Evolutionary conservation across 306 rosid species (phyloP).

Genomic region (Quercus robur): DNA sequence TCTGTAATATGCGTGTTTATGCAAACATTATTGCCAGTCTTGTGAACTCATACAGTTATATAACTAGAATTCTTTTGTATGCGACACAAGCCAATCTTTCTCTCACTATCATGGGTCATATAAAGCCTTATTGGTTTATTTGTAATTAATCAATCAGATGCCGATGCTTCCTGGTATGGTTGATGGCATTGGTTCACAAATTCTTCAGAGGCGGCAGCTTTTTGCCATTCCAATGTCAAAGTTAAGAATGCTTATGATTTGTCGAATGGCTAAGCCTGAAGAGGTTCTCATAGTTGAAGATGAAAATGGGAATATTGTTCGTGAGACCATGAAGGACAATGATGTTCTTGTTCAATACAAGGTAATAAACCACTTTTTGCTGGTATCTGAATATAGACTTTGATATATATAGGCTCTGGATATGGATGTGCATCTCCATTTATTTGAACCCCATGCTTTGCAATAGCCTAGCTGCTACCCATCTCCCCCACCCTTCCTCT

Average conservation of each 20-base stretch:
- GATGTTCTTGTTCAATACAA: slow-evolving; percentile 98
- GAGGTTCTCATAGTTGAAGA: slow-evolving; percentile 99
- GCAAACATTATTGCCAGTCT: not conserved
- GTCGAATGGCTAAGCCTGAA: slow-evolving; percentile 99
- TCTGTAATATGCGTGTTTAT: not conserved
- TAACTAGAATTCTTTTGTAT: not conserved
- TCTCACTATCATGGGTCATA: not conserved
- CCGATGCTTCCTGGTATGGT: slow-evolving; percentile 74
- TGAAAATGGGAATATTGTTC: slow-evolving; percentile 97
- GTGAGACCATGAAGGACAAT: slow-evolving; percentile 98
- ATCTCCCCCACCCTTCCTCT: not conserved
- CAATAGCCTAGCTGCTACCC: not conserved
- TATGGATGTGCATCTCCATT: not conserved
- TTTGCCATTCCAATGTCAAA: slow-evolving; percentile 88
- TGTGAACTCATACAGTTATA: not conserved
- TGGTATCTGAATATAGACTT: not conserved
- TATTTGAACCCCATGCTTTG: not conserved
- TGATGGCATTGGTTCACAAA: slow-evolving; percentile 81
- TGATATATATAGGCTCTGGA: not conserved
- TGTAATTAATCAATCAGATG: slow-evolving; percentile 38
- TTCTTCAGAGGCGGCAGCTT: slow-evolving; percentile 80
- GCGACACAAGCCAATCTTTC: not conserved
- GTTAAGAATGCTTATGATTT: slow-evolving; percentile 94
- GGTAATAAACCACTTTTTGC: slow-evolving; percentile 40
- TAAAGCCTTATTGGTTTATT: not conserved